Evolutionary conservation across 2,329 filamentous ascomycete genomes (phyloP).

Genomic region (Calonectria naviculata): DNA sequence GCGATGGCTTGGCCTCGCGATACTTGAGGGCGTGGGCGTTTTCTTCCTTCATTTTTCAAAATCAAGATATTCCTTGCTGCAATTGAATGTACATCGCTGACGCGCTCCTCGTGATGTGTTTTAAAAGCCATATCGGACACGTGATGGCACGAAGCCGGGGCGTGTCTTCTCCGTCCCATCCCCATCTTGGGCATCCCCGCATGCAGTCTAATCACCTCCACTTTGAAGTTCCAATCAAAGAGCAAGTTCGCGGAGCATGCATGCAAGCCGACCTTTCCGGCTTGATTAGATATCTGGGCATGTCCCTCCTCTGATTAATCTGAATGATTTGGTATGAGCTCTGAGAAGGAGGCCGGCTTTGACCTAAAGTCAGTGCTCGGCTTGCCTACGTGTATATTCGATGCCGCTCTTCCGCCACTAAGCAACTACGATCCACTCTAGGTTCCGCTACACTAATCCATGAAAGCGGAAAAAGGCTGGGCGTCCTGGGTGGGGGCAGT

Average conservation of each 20-base stretch:
- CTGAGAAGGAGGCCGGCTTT: too few relatives aligned
- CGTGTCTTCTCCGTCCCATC: neutral
- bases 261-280: too few relatives aligned
- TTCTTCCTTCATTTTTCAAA: neutral
- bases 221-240: neutral
- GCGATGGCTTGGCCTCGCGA: slow-evolving; percentile 8
- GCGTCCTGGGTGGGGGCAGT: neutral
- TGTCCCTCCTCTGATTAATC: too few relatives aligned
- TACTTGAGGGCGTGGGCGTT: slow-evolving; percentile 5
- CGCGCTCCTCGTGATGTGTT: neutral
- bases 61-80: neutral
- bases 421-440: neutral
- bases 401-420: neutral
- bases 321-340: too few relatives aligned
- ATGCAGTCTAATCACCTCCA: neutral
- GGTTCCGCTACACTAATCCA: neutral
- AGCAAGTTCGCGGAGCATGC: too few relatives aligned
- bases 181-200: neutral
- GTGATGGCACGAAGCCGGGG: neutral
- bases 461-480: neutral
- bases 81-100: neutral
- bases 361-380: too few relatives aligned
- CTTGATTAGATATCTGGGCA: too few relatives aligned
- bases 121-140: neutral
- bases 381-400: too few relatives aligned